Percentiles rank a stretch among this genome's conserved stretches.
Conservation (phyloP, 1,139 yeast species). For the Zygosaccharomyces sapae region DNA sequence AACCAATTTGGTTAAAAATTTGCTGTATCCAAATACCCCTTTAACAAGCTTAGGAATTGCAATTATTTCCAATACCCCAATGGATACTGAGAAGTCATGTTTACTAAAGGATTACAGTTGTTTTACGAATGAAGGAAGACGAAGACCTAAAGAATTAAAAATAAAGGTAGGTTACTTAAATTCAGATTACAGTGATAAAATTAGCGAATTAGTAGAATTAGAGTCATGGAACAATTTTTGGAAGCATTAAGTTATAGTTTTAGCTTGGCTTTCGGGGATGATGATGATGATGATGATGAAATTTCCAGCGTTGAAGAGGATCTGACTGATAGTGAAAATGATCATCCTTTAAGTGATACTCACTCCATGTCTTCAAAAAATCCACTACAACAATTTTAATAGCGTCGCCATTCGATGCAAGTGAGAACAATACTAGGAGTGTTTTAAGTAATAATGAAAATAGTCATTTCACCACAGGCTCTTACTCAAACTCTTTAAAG, state of each 20-base stretch:
- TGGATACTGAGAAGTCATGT: slow-evolving; percentile 26
- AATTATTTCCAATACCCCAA: slow-evolving; percentile 28
- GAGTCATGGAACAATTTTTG: slow-evolving; percentile 27
- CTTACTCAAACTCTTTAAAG: slow-evolving; percentile 1
- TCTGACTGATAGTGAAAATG: slow-evolving; percentile 12
- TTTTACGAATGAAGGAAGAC: slow-evolving; percentile 22
- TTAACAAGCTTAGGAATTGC: slow-evolving; percentile 23
- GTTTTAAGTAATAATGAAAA: neutral
- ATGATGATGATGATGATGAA: slow-evolving; percentile 22
- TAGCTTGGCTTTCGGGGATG: slow-evolving; percentile 32
- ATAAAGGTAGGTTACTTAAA: slow-evolving; percentile 35
- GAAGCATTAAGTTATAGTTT: slow-evolving; percentile 34
- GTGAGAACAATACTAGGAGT: neutral
- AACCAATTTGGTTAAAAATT: slow-evolving; percentile 18
- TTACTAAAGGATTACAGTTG: slow-evolving; percentile 23
- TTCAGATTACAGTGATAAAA: slow-evolving; percentile 30
- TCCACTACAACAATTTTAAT: slow-evolving; percentile 6
- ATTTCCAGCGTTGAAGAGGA: slow-evolving; percentile 11
- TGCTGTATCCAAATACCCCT: slow-evolving; percentile 12
- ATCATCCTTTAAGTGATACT: slow-evolving; percentile 3
- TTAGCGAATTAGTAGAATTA: slow-evolving; percentile 33
- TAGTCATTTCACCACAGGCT: slow-evolving; percentile 1
- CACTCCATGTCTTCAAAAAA: slow-evolving; percentile 2
- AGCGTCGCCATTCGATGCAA: slow-evolving; percentile 1
- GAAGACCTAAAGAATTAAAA: slow-evolving; percentile 30